Conservation (phyloP, 2,329 filamentous ascomycete genomes). For the Fusarium compactum region DNA sequence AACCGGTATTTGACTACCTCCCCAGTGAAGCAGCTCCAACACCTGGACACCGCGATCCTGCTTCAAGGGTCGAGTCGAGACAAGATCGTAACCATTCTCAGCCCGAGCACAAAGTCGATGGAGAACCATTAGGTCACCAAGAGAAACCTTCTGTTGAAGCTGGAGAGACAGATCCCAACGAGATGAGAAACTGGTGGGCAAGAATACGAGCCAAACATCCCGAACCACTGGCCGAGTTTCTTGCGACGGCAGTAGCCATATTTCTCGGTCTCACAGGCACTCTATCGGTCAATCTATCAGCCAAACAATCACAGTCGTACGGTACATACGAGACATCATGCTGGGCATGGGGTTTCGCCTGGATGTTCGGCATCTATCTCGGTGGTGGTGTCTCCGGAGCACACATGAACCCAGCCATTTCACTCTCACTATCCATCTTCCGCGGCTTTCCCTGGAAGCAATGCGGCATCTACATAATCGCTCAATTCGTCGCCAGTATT, state of each 20-base stretch:
- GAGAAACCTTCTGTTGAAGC: constrained; percentile 28
- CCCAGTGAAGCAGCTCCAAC: not conserved
- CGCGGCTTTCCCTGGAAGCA: constrained; percentile 54
- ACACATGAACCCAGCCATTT: constrained; percentile 54
- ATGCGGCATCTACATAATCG: constrained; percentile 36
- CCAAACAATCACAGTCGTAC: constrained; percentile 24
- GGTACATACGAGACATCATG: constrained; percentile 42
- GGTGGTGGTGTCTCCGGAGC: constrained; percentile 47
- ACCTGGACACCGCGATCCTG: not conserved
- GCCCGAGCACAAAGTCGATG: constrained; percentile 30
- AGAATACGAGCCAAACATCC: constrained; percentile 37
- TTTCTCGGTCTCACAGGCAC: constrained; percentile 37
- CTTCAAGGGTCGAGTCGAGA: not conserved
- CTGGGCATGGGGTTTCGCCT: constrained; percentile 45
- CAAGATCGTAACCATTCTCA: not conserved
- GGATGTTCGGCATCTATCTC: constrained; percentile 45
- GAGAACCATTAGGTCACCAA: constrained; percentile 32
- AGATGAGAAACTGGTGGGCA: constrained; percentile 44
- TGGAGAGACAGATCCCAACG: constrained; percentile 26
- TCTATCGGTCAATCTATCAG: constrained; percentile 31
- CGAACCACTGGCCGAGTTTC: constrained; percentile 41
- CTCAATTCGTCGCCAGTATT: constrained; percentile 16
- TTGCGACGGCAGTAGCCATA: constrained; percentile 35
- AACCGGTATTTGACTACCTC: constrained; percentile 26
- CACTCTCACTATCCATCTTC: constrained; percentile 51